Evolutionary conservation across 2,329 filamentous ascomycete species (phyloP).

Genomic region (Fusarium buharicum): DNA sequence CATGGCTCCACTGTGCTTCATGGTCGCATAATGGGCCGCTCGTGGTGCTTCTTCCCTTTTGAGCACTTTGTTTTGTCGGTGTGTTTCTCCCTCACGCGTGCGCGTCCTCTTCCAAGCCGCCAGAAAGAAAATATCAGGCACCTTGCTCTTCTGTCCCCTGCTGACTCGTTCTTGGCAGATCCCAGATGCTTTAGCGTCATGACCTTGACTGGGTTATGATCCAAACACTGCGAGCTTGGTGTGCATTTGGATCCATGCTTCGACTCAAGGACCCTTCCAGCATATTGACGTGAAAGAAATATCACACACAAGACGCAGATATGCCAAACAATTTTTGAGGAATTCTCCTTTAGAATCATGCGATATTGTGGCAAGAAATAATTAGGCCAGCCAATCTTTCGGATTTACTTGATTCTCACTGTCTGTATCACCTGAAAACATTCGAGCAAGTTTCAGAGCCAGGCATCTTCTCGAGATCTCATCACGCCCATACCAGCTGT

Average conservation of each 20-base stretch:
- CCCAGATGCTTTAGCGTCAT: conserved; percentile 39
- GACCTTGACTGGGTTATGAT: conserved; percentile 30
- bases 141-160: conserved; percentile 31
- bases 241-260: conserved; percentile 41
- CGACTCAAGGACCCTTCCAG: conserved; percentile 27
- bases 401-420: neutral
- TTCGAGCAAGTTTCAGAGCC: neutral
- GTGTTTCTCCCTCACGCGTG: conserved; percentile 49
- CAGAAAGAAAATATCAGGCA: conserved; percentile 29
- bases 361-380: neutral
- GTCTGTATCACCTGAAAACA: neutral
- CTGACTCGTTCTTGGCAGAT: conserved; percentile 39
- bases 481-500: conserved; percentile 11
- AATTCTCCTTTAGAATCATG: neutral
- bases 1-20: conserved; percentile 50
- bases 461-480: conserved; percentile 11
- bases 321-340: neutral
- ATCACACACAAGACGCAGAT: conserved; percentile 10
- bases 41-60: conserved; percentile 43
- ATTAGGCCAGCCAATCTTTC: neutral
- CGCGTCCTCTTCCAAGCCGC: conserved; percentile 41
- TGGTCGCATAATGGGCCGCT: conserved; percentile 51
- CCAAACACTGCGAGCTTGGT: conserved; percentile 40
- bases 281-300: conserved; percentile 11
- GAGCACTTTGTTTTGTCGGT: conserved; percentile 50